Conservation (phyloP, 139 green algal genomes). For the Gonium pectorale region DNA sequence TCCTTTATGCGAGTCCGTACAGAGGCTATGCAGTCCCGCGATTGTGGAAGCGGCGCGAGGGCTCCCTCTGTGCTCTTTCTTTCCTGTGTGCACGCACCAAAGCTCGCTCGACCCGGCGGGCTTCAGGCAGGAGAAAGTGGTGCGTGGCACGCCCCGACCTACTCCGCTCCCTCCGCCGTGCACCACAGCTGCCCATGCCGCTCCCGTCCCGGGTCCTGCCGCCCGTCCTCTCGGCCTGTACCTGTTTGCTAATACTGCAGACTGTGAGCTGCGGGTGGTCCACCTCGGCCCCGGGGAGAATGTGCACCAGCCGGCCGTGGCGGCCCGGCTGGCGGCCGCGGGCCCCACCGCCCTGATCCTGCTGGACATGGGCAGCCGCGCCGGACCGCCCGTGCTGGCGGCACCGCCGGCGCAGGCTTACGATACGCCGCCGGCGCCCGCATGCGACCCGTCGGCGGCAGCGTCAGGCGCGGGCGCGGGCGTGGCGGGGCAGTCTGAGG, state of each 20-base stretch:
- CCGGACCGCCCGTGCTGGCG: neutral
- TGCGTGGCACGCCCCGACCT: too few species aligned
- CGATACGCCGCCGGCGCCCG: too few species aligned
- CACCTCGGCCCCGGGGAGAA: constrained; percentile 23
- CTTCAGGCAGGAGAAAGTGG: too few species aligned
- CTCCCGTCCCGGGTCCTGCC: too few species aligned
- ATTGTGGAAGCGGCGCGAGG: too few species aligned
- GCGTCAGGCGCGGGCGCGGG: neutral
- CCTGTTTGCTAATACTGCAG: too few species aligned
- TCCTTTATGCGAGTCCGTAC: too few species aligned
- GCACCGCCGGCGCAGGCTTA: neutral
- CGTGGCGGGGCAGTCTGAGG: neutral
- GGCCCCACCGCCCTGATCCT: constrained; percentile 3
- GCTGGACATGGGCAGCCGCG: constrained; percentile 8
- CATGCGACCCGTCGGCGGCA: too few species aligned
- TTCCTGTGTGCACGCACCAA: too few species aligned
- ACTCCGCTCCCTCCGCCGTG: neutral
- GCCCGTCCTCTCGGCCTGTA: neutral
- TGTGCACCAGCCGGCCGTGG: neutral
- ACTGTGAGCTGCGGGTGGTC: neutral
- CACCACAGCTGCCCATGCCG: neutral
- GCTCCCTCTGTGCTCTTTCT: too few species aligned
- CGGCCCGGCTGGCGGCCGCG: neutral
- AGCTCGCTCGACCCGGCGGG: too few species aligned
- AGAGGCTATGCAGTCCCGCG: too few species aligned